Conservation (phyloP, 306 rosid genomes). For the Cyamopsis tetragonoloba region DNA sequence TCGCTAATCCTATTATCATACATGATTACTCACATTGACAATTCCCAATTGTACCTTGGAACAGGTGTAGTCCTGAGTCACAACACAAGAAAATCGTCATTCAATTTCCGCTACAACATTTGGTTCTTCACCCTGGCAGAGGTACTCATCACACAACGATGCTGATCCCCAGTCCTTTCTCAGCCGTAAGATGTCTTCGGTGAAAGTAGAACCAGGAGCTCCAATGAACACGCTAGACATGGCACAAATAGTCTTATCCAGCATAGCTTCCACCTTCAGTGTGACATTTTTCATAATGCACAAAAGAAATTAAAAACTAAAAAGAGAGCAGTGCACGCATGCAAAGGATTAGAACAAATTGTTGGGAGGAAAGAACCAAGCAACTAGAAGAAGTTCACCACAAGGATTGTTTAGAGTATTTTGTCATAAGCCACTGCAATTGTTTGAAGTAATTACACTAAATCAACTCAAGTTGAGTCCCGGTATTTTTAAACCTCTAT, state of each 20-base stretch:
- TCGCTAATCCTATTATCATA: constrained; percentile 33
- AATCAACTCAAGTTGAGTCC: neutral
- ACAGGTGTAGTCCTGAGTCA: neutral
- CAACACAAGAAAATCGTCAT: constrained; percentile 37
- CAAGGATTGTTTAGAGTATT: neutral
- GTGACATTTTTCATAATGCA: constrained; percentile 19
- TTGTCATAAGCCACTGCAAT: neutral
- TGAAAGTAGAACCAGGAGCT: constrained; percentile 94
- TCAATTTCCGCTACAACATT: constrained; percentile 71
- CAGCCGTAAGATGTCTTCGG: constrained; percentile 87
- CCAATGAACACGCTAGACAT: constrained; percentile 88
- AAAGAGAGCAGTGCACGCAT: neutral
- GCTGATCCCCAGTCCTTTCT: constrained; percentile 89
- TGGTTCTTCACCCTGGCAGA: constrained; percentile 92
- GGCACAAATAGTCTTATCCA: constrained; percentile 97
- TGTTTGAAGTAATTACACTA: neutral
- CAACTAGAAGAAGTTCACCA: constrained; percentile 1
- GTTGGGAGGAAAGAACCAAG: neutral
- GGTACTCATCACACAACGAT: constrained; percentile 84
- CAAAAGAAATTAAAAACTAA: neutral
- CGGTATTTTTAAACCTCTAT: neutral
- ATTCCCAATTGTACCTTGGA: constrained; percentile 14
- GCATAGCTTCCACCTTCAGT: constrained; percentile 91
- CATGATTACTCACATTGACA: constrained; percentile 27
- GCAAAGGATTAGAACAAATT: neutral